Conservation (phyloP, 371 early-diverging fungal species). For the Syncephalastrum racemosum region DNA sequence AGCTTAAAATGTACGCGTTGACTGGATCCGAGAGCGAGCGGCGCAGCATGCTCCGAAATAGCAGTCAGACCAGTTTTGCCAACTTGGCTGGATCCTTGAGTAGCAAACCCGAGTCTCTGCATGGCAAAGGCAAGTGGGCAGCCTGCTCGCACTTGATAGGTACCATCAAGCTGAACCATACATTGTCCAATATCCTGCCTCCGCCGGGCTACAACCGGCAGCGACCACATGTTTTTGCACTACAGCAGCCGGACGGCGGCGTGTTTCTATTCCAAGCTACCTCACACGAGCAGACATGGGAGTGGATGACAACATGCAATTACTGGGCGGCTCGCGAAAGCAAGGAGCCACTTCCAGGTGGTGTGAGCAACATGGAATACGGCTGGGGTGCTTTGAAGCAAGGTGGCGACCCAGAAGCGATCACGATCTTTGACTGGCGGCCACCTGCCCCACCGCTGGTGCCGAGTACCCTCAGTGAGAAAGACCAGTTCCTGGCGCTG, state of each 20-base stretch:
- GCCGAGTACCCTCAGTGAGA: slow-evolving; percentile 27
- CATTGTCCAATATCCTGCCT: slow-evolving; percentile 76
- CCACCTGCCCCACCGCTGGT: slow-evolving; percentile 42
- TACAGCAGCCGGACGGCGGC: slow-evolving; percentile 77
- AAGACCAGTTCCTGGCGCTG: slow-evolving; percentile 23
- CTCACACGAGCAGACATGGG: slow-evolving; percentile 62
- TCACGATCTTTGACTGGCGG: slow-evolving; percentile 30
- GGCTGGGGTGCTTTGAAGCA: slow-evolving; percentile 74
- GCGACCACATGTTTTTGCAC: slow-evolving; percentile 81
- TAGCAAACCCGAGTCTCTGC: slow-evolving; percentile 32
- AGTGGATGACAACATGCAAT: slow-evolving; percentile 86
- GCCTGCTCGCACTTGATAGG: slow-evolving; percentile 39
- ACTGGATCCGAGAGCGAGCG: slow-evolving; percentile 46
- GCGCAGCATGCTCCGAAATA: slow-evolving; percentile 26
- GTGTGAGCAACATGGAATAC: slow-evolving; percentile 83
- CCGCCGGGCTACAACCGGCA: slow-evolving; percentile 78
- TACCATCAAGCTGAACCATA: slow-evolving; percentile 71
- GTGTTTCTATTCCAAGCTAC: slow-evolving; percentile 83
- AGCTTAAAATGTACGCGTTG: slow-evolving; percentile 76
- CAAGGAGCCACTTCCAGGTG: slow-evolving; percentile 84
- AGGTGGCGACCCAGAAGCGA: slow-evolving; percentile 18
- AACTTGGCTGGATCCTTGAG: slow-evolving; percentile 17
- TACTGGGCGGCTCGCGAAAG: slow-evolving; percentile 90
- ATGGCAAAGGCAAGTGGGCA: slow-evolving; percentile 25
- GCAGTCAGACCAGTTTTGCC: slow-evolving; percentile 12